Conservation (phyloP, 179 eudicot genomes). For the Corrigiola litoralis region DNA sequence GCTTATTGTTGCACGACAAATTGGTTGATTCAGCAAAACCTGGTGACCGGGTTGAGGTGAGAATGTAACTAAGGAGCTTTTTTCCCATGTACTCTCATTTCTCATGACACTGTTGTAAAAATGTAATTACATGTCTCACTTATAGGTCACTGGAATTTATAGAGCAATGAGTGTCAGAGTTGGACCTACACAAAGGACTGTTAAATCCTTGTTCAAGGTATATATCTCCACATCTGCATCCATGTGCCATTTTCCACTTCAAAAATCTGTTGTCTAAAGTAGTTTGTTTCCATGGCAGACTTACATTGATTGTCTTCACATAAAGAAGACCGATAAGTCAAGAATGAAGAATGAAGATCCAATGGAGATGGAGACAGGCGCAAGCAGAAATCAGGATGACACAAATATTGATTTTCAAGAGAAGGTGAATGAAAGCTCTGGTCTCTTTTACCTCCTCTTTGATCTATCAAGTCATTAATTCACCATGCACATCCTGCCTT, state of each 20-base stretch:
- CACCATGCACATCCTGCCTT: constrained; percentile 9
- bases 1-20: constrained; percentile 94
- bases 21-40: constrained; percentile 89
- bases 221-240: constrained; percentile 6
- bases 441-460: background rate
- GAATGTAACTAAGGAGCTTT: constrained; percentile 3
- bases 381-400: constrained; percentile 48
- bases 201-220: constrained; percentile 91
- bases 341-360: constrained; percentile 70
- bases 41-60: constrained; percentile 97
- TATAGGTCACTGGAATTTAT: constrained; percentile 87
- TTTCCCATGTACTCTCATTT: background rate
- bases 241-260: background rate
- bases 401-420: constrained; percentile 41
- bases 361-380: constrained; percentile 59
- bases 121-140: background rate
- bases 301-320: constrained; percentile 87
- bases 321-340: constrained; percentile 82
- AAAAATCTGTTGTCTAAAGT: background rate
- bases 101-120: background rate
- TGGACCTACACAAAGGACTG: constrained; percentile 89
- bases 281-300: constrained; percentile 52
- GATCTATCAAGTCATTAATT: background rate
- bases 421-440: constrained; percentile 32
- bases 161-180: constrained; percentile 96